Percentiles rank a stretch among this genome's conserved stretches.
These are phyloP conservation scores for Saxophila tyrrhenica DNA, from an alignment of 495 filamentous ascomycete species.

Conservation along the genomic window DNA sequence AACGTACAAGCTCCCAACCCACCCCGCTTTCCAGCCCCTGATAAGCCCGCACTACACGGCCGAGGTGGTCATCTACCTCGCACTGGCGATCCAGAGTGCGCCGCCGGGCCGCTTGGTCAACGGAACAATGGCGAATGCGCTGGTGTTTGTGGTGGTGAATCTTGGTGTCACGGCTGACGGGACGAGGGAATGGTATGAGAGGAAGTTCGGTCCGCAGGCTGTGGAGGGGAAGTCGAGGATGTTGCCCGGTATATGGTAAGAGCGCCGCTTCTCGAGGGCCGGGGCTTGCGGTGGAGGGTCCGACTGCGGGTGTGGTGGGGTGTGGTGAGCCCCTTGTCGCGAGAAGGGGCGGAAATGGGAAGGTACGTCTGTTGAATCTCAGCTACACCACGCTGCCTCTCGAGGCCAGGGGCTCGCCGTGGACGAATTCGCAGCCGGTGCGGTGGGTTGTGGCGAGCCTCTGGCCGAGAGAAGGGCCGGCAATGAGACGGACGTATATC, in stretches of 20 bases:
- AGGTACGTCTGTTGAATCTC: too few relatives aligned
- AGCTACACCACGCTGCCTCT: too few relatives aligned
- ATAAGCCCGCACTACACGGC: constrained; percentile 88
- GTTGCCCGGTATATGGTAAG: constrained; percentile 57
- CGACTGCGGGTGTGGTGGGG: too few relatives aligned
- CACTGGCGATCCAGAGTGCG: constrained; percentile 63
- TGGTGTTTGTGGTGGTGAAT: constrained; percentile 67
- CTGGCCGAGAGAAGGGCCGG: too few relatives aligned
- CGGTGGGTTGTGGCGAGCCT: too few relatives aligned
- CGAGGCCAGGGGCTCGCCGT: too few relatives aligned
- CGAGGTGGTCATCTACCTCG: constrained; percentile 74
- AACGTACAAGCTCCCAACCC: constrained; percentile 65
- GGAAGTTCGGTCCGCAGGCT: constrained; percentile 61
- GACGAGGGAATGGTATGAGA: constrained; percentile 69
- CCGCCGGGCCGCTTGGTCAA: constrained; percentile 54
- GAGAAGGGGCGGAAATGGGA: too few relatives aligned
- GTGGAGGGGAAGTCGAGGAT: constrained; percentile 65
- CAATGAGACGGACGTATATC: too few relatives aligned
- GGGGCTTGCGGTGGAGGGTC: too few relatives aligned
- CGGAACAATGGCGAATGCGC: constrained; percentile 55
- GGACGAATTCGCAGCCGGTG: too few relatives aligned
- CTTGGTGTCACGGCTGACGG: constrained; percentile 68
- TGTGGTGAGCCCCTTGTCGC: too few relatives aligned
- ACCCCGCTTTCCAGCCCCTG: constrained; percentile 55
- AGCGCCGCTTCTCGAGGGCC: too few relatives aligned